A percentile compares a stretch with the other conserved stretches of the same genome.
Evolutionary conservation across 768 basidiomycete genomes (phyloP).

Genomic region (Xerocomellus intermedius): DNA sequence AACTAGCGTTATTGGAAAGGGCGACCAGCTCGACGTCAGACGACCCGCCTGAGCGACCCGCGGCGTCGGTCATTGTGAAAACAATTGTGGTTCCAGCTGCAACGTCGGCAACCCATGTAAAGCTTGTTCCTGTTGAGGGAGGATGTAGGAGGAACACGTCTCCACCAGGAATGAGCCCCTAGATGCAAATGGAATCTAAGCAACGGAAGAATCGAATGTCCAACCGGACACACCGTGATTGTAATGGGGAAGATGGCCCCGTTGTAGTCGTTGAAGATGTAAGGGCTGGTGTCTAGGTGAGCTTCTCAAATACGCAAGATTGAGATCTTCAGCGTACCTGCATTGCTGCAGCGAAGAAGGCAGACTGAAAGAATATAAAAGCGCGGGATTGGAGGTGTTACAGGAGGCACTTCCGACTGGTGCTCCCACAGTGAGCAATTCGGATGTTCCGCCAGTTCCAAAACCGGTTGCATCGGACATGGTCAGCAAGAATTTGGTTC

Average conservation of each 20-base stretch:
- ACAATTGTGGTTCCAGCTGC: constrained; percentile 56
- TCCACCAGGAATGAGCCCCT: constrained; percentile 69
- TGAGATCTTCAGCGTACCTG: constrained; percentile 38
- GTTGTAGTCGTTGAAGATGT: constrained; percentile 43
- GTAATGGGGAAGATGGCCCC: constrained; percentile 53
- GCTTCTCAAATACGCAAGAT: not conserved
- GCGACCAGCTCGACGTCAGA: constrained; percentile 53
- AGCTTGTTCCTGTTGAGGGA: constrained; percentile 36
- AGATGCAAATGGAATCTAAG: not conserved
- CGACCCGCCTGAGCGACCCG: constrained; percentile 54
- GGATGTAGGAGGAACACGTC: constrained; percentile 45
- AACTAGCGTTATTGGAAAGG: constrained; percentile 46
- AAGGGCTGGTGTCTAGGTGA: constrained; percentile 38
- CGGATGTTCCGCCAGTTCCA: constrained; percentile 59
- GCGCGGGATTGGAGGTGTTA: constrained; percentile 43
- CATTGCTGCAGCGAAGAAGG: constrained; percentile 59
- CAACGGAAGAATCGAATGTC: not conserved
- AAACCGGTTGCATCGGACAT: constrained; percentile 77
- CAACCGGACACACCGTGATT: constrained; percentile 42
- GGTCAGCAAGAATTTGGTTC: constrained; percentile 47
- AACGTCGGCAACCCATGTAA: constrained; percentile 57
- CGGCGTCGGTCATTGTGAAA: constrained; percentile 54
- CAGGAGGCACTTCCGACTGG: constrained; percentile 45
- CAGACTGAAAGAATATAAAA: constrained; percentile 49
- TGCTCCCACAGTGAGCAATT: constrained; percentile 46